Evolutionary conservation across 495 filamentous ascomycete species (phyloP), one percentile per base, ranked within the genome.

Genomic region (Penicillium roqueforti): DNA sequence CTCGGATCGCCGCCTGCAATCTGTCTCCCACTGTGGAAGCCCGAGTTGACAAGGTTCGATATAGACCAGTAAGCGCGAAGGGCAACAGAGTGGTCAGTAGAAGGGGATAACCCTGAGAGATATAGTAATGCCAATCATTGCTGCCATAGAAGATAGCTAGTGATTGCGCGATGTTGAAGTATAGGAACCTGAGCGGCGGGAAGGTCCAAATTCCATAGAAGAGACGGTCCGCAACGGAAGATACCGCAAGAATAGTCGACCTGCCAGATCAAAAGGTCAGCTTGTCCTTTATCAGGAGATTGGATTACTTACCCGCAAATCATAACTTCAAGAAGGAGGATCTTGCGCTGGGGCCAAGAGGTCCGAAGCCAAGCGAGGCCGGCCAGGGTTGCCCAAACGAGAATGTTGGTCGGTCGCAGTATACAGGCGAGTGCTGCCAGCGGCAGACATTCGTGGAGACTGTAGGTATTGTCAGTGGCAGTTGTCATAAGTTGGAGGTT

Each of bases 151-250:
- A 97, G 14, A 88, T 79, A 28, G 93, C 87, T 13, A 99, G 77
- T 8, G 84, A 86, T 64, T 95, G 85, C 9, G 84, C 81, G 36
- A 99, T 74, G 71, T 99, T 99, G 80, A 96, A 95, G 67, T 95
- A 83, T 20, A 97, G 77, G 75, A 91, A 99, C 43, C 84, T 83
- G 49, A 95, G 77, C 0, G 92, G 90, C 22, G 93, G 93, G 55
- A 99, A 91, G 3, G 89, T 88, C 91, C 91, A 97, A 51, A 80
- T 68, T 25, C 85, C 84, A 57, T 95, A 99, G 70, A 91, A 97
- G 6, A 85, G 71, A 42, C 86, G 83, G 65, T 99, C 93, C 7
- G 83, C 76, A n/a, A 84, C 46, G 13, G 80, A 60, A 9, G 89
- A 90, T 16, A 87, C 20, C 34, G 74, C 71, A 6, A 96, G 73